Evolutionary conservation across 2,329 filamentous ascomycete genomes (phyloP).

Genomic region (Mycocentrospora acerina): DNA sequence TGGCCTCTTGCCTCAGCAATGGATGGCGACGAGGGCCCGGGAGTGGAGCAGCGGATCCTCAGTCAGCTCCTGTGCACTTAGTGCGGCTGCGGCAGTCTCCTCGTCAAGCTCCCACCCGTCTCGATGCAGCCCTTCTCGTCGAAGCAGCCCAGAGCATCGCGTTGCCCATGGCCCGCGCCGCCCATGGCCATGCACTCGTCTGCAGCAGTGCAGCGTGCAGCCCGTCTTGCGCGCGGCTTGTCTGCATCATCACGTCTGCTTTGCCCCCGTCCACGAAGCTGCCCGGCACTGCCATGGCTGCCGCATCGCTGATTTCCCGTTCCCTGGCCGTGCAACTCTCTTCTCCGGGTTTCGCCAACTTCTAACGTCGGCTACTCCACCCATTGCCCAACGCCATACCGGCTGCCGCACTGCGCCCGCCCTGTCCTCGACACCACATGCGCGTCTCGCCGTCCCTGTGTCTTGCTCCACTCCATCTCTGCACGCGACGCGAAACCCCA

Average conservation of each 20-base stretch:
- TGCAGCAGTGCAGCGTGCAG: conserved; percentile 4
- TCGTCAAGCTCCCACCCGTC: too few relatives aligned
- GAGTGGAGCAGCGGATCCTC: conserved; percentile 17
- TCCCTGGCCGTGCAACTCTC: conserved; percentile 4
- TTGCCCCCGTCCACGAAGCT: neutral
- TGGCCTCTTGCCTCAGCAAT: too few relatives aligned
- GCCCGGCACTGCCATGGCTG: neutral
- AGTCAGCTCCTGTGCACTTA: conserved; percentile 30
- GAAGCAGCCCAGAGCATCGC: too few relatives aligned
- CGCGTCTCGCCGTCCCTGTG: conserved; percentile 1
- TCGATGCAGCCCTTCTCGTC: too few relatives aligned
- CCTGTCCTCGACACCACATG: neutral
- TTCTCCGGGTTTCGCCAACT: conserved; percentile 9
- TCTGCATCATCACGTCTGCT: conserved; percentile 20
- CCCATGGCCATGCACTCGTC: too few relatives aligned
- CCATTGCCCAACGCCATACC: conserved; percentile 6
- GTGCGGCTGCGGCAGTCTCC: conserved; percentile 27
- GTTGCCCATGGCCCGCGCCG: too few relatives aligned
- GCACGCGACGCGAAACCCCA: neutral
- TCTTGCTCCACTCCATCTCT: too few relatives aligned
- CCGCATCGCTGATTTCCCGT: conserved; percentile 9
- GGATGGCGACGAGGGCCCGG: conserved; percentile 12
- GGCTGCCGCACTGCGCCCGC: neutral
- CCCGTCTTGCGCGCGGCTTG: conserved; percentile 4
- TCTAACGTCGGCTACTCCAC: conserved; percentile 15